Conservation (phyloP, 225 moss, liverwort and hornwort species). For the Sphagnum contortum region DNA sequence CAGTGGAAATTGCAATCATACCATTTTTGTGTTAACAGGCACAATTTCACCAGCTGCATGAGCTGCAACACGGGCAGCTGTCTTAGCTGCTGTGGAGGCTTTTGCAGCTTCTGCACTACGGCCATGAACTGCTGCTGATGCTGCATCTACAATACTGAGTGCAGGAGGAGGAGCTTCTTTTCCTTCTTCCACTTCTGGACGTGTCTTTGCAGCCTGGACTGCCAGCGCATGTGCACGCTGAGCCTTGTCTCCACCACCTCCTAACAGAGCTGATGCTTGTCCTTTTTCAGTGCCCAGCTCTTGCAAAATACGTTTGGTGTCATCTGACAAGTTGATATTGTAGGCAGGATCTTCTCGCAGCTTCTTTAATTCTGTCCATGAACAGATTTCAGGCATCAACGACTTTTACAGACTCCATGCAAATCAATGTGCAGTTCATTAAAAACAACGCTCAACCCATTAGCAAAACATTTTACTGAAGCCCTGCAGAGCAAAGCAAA, state of each 20-base stretch:
- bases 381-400: too few species aligned
- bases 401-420: too few species aligned
- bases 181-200: slow-evolving; percentile 35
- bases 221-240: slow-evolving; percentile 60
- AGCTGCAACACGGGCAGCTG: slow-evolving; percentile 88
- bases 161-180: slow-evolving; percentile 39
- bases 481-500: too few species aligned
- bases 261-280: slow-evolving; percentile 57
- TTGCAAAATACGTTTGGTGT: slow-evolving; percentile 74
- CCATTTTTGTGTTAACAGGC: slow-evolving; percentile 93
- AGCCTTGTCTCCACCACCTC: slow-evolving; percentile 90
- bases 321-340: slow-evolving; percentile 89
- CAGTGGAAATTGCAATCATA: slow-evolving; percentile 12
- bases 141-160: slow-evolving; percentile 94
- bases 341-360: slow-evolving; percentile 75
- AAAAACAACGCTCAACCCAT: too few species aligned
- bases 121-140: slow-evolving; percentile 94
- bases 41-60: slow-evolving; percentile 78
- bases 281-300: slow-evolving; percentile 89
- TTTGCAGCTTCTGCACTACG: slow-evolving; percentile 88
- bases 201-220: slow-evolving; percentile 31
- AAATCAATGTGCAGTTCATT: too few species aligned
- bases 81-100: slow-evolving; percentile 75
- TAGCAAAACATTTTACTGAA: too few species aligned
- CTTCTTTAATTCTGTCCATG: slow-evolving; percentile 43